phyloP scores from a whole-genome alignment of 1,139 yeast genomes.

The Taiozyma onychis region DNA sequence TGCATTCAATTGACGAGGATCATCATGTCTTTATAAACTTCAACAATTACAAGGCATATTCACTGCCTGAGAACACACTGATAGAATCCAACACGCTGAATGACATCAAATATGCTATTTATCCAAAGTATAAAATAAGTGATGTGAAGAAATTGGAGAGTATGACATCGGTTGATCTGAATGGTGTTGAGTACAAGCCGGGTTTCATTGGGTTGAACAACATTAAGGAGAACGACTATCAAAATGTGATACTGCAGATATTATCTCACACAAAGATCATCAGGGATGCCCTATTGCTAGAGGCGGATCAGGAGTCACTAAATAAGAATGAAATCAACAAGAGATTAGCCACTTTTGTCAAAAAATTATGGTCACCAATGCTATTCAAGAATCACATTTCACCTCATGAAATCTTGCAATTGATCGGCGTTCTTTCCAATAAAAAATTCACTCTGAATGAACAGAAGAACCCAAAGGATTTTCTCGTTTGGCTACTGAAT shows the following conservation, averaged over 20 bases:
- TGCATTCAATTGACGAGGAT: slow-evolving; percentile 54
- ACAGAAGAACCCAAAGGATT: slow-evolving; percentile 47
- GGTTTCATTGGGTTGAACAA: slow-evolving; percentile 67
- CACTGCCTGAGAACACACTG: slow-evolving; percentile 49
- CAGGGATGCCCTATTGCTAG: slow-evolving; percentile 44
- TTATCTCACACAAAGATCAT: slow-evolving; percentile 49
- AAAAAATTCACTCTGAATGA: slow-evolving; percentile 35
- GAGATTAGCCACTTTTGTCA: slow-evolving; percentile 39
- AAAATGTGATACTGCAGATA: slow-evolving; percentile 53
- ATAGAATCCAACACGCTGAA: slow-evolving; percentile 32
- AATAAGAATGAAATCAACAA: slow-evolving; percentile 27
- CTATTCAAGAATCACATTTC: slow-evolving; percentile 59
- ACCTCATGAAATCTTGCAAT: slow-evolving; percentile 58
- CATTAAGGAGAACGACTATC: slow-evolving; percentile 43
- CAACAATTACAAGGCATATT: slow-evolving; percentile 40
- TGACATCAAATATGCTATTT: slow-evolving; percentile 47
- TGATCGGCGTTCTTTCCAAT: slow-evolving; percentile 37
- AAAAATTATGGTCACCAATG: slow-evolving; percentile 60
- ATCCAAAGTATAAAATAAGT: slow-evolving; percentile 42
- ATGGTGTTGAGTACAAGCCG: slow-evolving; percentile 42
- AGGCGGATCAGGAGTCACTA: slow-evolving; percentile 13
- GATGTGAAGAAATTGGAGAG: slow-evolving; percentile 28
- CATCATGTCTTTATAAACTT: slow-evolving; percentile 64
- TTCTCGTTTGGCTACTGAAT: slow-evolving; percentile 57
- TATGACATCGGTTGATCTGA: slow-evolving; percentile 32